Conservation (phyloP, 768 basidiomycete species). For the Kwoniella botswanensis region DNA sequence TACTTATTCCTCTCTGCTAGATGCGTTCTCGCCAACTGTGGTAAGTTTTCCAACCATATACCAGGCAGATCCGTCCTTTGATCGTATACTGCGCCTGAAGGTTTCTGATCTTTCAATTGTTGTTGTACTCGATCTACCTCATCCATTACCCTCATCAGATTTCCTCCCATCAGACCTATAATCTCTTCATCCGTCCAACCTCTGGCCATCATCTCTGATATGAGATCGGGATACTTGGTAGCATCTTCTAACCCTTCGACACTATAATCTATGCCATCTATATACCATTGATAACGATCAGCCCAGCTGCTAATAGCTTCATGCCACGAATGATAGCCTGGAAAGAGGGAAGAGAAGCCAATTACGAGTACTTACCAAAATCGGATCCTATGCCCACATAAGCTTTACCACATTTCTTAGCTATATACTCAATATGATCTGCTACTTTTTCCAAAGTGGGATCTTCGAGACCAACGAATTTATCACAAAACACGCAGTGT, state of each 20-base stretch:
- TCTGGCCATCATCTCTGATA: slow-evolving; percentile 31
- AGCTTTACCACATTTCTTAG: slow-evolving; percentile 15
- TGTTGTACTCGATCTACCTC: slow-evolving; percentile 25
- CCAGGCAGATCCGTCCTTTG: slow-evolving; percentile 35
- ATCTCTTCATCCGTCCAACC: slow-evolving; percentile 42
- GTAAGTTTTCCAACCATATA: slow-evolving; percentile 20
- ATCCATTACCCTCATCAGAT: slow-evolving; percentile 35
- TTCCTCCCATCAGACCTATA: slow-evolving; percentile 33
- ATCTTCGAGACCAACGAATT: slow-evolving; percentile 25
- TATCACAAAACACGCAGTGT: slow-evolving; percentile 25
- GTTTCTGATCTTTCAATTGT: background rate
- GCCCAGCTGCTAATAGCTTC: no score
- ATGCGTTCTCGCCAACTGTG: background rate
- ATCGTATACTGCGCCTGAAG: slow-evolving; percentile 29
- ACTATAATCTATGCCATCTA: slow-evolving; percentile 28
- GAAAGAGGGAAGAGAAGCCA: no score
- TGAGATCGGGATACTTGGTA: slow-evolving; percentile 33
- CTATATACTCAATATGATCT: slow-evolving; percentile 40
- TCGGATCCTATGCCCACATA: slow-evolving; percentile 38
- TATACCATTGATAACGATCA: background rate
- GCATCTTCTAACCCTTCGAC: slow-evolving; percentile 37
- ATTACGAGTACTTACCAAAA: slow-evolving; percentile 23
- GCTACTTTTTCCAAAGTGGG: slow-evolving; percentile 30
- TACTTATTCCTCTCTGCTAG: slow-evolving; percentile 5
- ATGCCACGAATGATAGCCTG: no score